Percentiles rank a stretch among this genome's conserved stretches.
Conservation (phyloP, 2,329 filamentous ascomycete genomes). For the Fusarium bulbicola region DNA sequence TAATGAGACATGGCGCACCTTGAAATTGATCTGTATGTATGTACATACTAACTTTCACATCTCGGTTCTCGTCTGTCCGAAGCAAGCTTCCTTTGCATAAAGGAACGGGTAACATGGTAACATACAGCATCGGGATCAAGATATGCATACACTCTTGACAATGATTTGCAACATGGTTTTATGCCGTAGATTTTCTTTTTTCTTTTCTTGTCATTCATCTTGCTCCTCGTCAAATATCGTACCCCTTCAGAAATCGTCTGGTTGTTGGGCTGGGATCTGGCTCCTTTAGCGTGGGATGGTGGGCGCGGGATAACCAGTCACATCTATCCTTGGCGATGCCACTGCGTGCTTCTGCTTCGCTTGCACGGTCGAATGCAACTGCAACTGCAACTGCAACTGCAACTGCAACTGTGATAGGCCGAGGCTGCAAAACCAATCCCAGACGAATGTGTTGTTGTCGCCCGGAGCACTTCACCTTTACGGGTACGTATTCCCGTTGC, state of each 20-base stretch:
- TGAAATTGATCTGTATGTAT: slow-evolving; percentile 7
- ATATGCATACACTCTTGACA: background rate
- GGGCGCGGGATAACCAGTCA: slow-evolving; percentile 23
- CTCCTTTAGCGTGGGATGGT: slow-evolving; percentile 18
- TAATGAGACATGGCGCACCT: slow-evolving; percentile 24
- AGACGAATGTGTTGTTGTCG: slow-evolving; percentile 15
- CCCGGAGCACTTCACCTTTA: slow-evolving; percentile 31
- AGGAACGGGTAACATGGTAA: background rate
- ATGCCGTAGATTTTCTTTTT: background rate
- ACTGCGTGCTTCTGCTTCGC: slow-evolving; percentile 14
- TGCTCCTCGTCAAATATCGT: background rate
- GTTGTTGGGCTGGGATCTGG: slow-evolving; percentile 13
- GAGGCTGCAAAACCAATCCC: slow-evolving; percentile 13
- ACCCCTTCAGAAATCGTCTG: background rate
- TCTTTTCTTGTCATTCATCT: background rate
- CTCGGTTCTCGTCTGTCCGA: slow-evolving; percentile 3
- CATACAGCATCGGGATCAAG: background rate
- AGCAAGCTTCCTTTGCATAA: background rate
- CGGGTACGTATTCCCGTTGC: slow-evolving; percentile 27
- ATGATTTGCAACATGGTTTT: slow-evolving; percentile 15
- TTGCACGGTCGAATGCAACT: slow-evolving; percentile 4
- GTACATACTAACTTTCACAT: background rate
- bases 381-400: slow-evolving; percentile 2
- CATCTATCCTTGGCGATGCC: slow-evolving; percentile 25
- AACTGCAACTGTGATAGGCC: slow-evolving; percentile 21